Evolutionary conservation across 1,139 yeast species (phyloP), one percentile per base, ranked within the genome.

Genomic region (Candida buenavistaensis): DNA sequence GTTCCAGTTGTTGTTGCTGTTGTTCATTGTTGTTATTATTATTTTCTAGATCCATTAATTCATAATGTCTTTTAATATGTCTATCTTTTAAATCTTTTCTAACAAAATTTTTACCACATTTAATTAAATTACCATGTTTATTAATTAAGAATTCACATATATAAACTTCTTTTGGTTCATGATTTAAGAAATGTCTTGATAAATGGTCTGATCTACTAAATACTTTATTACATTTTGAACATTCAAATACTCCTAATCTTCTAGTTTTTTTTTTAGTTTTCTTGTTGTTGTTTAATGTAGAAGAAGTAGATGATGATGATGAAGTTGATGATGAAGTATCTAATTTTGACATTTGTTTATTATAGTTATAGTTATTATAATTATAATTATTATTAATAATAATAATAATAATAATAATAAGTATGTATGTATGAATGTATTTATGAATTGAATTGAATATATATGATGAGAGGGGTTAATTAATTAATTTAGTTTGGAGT

Each of bases 201-300:
- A 69, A 46, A 46, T 69, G 75, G 45, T 69, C 75, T 1, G 68
- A 57, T 16, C 75, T 48, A 20, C 67, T 54, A 38, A 68, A 69
- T n/a, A 64, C 60, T 39, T 68, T 69, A 31, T 55, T 54, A 43
- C 75, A 69, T 31, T 59, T 52, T 3, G 49, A 46, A 41, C 60
- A 55, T 0, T 54, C 51, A 30, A 45, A 54, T 8, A 43, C 43
- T 2, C 59, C 59, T 3, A 47, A 22, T 2, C 48, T 36, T 9
- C 51, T 35, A 23, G 38, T 47, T 33, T 46, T 46, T 37, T 39
- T 43, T 28, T 31, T 30, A 9, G 33, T n/a, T n/a, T n/a, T n/a
- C n/a, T n/a, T n/a, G n/a, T n/a, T n/a, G n/a, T n/a, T n/a, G n/a
- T n/a, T n/a, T n/a, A n/a, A n/a, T n/a, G n/a, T n/a, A n/a, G n/a